Evolutionary conservation across 306 rosid genomes (phyloP).

Genomic region (Begonia fuchsioides): DNA sequence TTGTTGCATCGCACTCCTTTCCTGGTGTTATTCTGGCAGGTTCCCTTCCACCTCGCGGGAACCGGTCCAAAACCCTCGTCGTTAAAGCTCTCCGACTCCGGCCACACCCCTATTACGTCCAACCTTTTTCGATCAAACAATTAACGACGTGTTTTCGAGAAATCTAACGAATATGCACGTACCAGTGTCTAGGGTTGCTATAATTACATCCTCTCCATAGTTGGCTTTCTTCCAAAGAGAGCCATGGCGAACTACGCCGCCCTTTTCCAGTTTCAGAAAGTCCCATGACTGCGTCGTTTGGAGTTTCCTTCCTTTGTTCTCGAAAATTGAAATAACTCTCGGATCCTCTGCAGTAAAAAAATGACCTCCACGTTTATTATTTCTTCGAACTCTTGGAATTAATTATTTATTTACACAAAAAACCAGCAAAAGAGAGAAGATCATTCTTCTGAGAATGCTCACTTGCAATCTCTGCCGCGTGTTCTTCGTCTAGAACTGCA

Average conservation of each 20-base stretch:
- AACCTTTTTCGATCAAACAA: too few relatives aligned
- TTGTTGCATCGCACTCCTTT: constrained; percentile 40
- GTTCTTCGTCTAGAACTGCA: constrained; percentile 34
- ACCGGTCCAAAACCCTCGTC: constrained; percentile 48
- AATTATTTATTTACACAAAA: too few relatives aligned
- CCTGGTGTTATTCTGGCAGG: constrained; percentile 14
- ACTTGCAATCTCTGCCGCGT: constrained; percentile 30
- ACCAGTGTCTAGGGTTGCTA: constrained; percentile 61
- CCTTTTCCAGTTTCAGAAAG: constrained; percentile 32
- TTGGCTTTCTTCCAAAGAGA: constrained; percentile 41
- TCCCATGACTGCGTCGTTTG: constrained; percentile 61
- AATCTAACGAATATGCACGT: too few relatives aligned
- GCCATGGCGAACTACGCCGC: constrained; percentile 11
- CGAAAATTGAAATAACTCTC: constrained; percentile 23
- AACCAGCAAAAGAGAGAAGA: too few relatives aligned
- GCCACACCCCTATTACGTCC: constrained; percentile 29
- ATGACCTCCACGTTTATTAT: neutral
- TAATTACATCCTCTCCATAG: constrained; percentile 45
- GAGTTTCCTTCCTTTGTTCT: constrained; percentile 18
- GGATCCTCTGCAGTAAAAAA: constrained; percentile 25
- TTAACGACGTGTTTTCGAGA: too few relatives aligned
- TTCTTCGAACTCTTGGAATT: too few relatives aligned
- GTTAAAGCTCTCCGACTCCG: constrained; percentile 46
- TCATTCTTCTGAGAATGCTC: neutral
- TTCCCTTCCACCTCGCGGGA: constrained; percentile 67